Conservation (phyloP, 768 basidiomycete genomes). For the Suillus brevipes region DNA sequence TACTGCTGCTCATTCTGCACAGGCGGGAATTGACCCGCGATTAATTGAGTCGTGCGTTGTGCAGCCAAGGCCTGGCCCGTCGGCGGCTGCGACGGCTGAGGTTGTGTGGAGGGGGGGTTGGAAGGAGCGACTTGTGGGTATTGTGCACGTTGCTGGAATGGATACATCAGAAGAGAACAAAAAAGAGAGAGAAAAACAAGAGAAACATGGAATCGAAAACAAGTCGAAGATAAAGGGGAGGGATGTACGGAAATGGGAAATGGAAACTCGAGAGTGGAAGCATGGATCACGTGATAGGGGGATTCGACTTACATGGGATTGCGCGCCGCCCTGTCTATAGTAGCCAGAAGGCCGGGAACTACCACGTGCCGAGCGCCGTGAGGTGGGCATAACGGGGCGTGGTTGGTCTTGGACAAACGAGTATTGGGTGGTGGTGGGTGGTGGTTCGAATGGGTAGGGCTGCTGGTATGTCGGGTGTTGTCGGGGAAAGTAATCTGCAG, state of each 20-base stretch:
- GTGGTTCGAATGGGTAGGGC: not conserved
- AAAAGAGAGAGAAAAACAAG: not conserved
- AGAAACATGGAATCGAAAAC: not conserved
- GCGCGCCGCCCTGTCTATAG: not conserved
- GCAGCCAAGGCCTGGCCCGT: slow-evolving; percentile 14
- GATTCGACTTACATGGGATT: not conserved
- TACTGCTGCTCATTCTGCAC: not conserved
- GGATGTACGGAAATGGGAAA: no score
- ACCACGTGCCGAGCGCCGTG: slow-evolving; percentile 16
- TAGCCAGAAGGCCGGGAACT: not conserved
- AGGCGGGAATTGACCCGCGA: not conserved
- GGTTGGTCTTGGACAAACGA: not conserved
- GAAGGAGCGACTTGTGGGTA: slow-evolving; percentile 23
- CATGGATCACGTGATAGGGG: not conserved
- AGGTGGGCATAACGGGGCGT: slow-evolving; percentile 20
- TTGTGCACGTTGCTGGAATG: slow-evolving; percentile 25
- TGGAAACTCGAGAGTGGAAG: not conserved
- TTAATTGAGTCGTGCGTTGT: slow-evolving; percentile 19
- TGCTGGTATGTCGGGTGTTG: slow-evolving; percentile 14
- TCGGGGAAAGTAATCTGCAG: not conserved
- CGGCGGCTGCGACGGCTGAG: slow-evolving; percentile 12
- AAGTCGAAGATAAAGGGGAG: not conserved
- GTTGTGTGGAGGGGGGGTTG: not conserved
- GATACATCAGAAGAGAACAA: slow-evolving; percentile 21
- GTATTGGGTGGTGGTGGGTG: not conserved